These are phyloP conservation scores for Testicularia cyperi DNA, from an alignment of 1,284 basidiomycete species.

Conservation along the genomic window DNA sequence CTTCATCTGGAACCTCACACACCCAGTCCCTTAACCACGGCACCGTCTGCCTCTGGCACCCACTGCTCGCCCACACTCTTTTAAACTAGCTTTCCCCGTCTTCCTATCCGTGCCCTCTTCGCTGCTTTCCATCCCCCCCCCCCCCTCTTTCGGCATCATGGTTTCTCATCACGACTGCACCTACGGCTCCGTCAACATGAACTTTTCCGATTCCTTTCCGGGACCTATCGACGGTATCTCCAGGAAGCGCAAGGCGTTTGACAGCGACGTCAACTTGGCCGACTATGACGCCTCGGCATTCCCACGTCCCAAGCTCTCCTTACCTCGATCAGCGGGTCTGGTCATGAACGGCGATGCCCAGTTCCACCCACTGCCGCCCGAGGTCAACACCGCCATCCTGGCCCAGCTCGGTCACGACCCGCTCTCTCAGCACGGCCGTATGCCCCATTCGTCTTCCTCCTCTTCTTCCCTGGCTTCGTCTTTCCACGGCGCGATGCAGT, in stretches of 20 bases:
- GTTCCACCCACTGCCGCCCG: slow-evolving; percentile 42
- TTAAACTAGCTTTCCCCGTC: too few species aligned
- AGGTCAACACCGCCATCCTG: slow-evolving; percentile 38
- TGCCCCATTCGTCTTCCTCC: slow-evolving; percentile 13
- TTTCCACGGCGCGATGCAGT: background rate
- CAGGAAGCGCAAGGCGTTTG: slow-evolving; percentile 31
- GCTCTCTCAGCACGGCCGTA: background rate
- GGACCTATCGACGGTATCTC: too few species aligned
- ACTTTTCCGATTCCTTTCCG: too few species aligned
- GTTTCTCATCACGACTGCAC: too few species aligned
- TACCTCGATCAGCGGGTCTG: slow-evolving; percentile 20
- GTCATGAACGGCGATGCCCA: slow-evolving; percentile 25
- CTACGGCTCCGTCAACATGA: too few species aligned
- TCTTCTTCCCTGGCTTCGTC: slow-evolving; percentile 4
- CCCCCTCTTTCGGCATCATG: too few species aligned
- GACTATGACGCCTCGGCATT: slow-evolving; percentile 2
- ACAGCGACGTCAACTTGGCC: slow-evolving; percentile 11
- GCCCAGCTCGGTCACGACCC: slow-evolving; percentile 30
- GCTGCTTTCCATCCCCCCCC: too few species aligned
- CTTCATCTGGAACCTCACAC: too few species aligned
- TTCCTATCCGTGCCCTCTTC: too few species aligned
- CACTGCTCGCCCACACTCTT: too few species aligned
- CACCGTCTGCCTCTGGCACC: too few species aligned
- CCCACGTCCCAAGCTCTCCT: slow-evolving; percentile 20
- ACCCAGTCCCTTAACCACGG: too few species aligned